phyloP scores from a whole-genome alignment of 306 rosid genomes.

The Prosopis cineraria region DNA sequence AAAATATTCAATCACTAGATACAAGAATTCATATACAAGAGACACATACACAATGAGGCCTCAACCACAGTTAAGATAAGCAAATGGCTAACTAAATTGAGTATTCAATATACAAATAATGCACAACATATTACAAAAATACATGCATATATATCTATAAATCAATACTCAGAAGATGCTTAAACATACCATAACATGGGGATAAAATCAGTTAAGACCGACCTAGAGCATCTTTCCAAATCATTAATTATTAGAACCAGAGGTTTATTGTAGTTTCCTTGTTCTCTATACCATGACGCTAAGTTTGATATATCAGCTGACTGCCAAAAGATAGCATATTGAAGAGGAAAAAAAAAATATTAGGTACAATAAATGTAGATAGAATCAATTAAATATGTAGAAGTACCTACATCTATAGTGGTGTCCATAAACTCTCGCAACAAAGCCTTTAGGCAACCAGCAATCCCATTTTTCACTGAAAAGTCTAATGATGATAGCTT shows the following conservation, averaged over 20 bases:
- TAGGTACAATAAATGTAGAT: constrained; percentile 20
- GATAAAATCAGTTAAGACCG: constrained; percentile 77
- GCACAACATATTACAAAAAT: too few relatives aligned
- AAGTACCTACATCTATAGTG: constrained; percentile 59
- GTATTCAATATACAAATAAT: too few relatives aligned
- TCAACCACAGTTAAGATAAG: constrained; percentile 9
- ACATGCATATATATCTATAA: constrained; percentile 7
- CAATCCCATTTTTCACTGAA: constrained; percentile 76
- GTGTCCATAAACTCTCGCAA: constrained; percentile 63
- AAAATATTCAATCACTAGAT: constrained; percentile 15
- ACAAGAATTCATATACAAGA: constrained; percentile 20
- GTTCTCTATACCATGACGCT: constrained; percentile 91
- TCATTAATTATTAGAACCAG: constrained; percentile 75
- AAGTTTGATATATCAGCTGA: constrained; percentile 72
- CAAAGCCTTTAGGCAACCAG: constrained; percentile 80
- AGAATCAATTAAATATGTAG: neutral
- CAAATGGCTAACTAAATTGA: too few relatives aligned
- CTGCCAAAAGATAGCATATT: constrained; percentile 51
- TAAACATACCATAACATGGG: constrained; percentile 68
- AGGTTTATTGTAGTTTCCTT: constrained; percentile 62
- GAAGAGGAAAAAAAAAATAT: constrained; percentile 28
- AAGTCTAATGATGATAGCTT: constrained; percentile 73
- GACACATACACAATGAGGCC: neutral
- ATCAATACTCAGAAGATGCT: constrained; percentile 13
- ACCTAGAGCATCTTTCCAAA: constrained; percentile 80